phyloP scores from a whole-genome alignment of 1,139 yeast species.

The Yueomyces sp. region DNA sequence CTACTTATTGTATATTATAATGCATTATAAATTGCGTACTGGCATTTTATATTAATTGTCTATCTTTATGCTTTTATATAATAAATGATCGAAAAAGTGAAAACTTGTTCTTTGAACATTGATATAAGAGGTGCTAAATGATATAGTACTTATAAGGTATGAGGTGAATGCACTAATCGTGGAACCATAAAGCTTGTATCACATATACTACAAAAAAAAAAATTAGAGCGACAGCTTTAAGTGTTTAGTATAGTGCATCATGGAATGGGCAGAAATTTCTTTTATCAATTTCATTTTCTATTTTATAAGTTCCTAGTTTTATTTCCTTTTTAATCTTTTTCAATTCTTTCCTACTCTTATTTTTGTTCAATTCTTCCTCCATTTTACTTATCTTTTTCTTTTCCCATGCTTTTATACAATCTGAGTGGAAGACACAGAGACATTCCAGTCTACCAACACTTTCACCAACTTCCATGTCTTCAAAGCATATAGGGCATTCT shows the following conservation, averaged over 20 bases:
- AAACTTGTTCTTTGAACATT: no score
- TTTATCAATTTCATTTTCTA: neutral
- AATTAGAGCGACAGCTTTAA: neutral
- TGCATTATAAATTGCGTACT: slow-evolving; percentile 1
- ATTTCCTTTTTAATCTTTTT: neutral
- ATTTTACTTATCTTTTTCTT: slow-evolving; percentile 32
- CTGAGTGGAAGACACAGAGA: slow-evolving; percentile 83
- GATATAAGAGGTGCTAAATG: no score
- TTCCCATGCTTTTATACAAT: slow-evolving; percentile 87
- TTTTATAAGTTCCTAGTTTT: neutral
- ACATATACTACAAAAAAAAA: no score
- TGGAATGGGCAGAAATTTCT: slow-evolving; percentile 19
- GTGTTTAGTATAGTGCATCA: slow-evolving; percentile 8
- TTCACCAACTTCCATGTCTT: slow-evolving; percentile 74
- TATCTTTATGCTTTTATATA: no score
- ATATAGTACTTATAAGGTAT: no score
- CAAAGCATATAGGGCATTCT: slow-evolving; percentile 91
- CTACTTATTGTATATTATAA: slow-evolving; percentile 4
- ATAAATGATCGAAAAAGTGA: no score
- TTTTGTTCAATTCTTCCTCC: slow-evolving; percentile 4
- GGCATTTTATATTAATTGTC: no score
- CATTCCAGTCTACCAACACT: slow-evolving; percentile 89
- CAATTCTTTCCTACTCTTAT: no score
- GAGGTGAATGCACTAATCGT: no score
- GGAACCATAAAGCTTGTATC: no score